Conservation (phyloP, 306 rosid species). For the Notholithocarpus densiflorus region DNA sequence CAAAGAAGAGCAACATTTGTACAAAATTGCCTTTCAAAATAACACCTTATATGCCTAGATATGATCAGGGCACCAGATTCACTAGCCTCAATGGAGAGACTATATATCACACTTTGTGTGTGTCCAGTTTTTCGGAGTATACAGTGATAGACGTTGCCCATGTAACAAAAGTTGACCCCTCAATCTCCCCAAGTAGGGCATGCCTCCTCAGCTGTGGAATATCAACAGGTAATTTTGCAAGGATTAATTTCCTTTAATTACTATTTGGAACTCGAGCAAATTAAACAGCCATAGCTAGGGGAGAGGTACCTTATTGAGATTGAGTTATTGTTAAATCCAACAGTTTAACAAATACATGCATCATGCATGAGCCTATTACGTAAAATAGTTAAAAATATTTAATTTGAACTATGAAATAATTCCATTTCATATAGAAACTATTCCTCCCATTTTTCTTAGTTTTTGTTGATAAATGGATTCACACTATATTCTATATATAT, state of each 20-base stretch:
- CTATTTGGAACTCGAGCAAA: background rate
- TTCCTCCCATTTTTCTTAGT: too few relatives aligned
- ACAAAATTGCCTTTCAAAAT: constrained; percentile 51
- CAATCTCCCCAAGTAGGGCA: constrained; percentile 58
- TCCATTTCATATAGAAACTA: too few relatives aligned
- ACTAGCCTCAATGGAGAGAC: constrained; percentile 54
- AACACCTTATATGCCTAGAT: constrained; percentile 61
- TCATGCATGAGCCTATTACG: background rate
- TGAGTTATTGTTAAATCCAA: too few relatives aligned
- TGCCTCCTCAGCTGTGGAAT: constrained; percentile 88
- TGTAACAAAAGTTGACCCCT: constrained; percentile 48
- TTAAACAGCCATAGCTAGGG: too few relatives aligned
- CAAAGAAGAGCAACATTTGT: constrained; percentile 69
- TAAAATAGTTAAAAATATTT: background rate
- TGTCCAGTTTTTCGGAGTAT: constrained; percentile 78
- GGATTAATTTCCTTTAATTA: background rate
- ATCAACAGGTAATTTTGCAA: constrained; percentile 53
- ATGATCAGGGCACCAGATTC: constrained; percentile 56
- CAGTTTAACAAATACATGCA: too few relatives aligned
- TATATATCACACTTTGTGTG: constrained; percentile 59
- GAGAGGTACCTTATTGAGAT: too few relatives aligned
- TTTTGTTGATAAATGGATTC: too few relatives aligned
- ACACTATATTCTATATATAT: too few relatives aligned
- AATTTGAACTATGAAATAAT: too few relatives aligned
- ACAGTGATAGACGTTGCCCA: constrained; percentile 69